Base-by-base conservation (phyloP, 306 rosid genomes). In the Medicago lupulina region DNA sequence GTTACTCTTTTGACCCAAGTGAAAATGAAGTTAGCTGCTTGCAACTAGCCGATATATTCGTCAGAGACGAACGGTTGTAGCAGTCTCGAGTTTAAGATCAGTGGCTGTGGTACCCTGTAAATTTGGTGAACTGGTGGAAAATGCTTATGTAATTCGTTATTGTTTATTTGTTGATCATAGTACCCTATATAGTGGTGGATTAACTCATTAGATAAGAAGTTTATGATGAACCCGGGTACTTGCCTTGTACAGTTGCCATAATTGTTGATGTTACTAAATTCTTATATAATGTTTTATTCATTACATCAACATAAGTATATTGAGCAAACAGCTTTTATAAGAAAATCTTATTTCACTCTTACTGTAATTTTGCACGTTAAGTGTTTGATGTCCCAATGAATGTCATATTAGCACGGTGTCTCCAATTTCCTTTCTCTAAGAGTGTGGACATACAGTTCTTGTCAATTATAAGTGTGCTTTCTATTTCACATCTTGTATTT, bases 161-260 rank as follows among this genome's bases (percentile, higher is more conserved):
- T 70, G 82, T 85, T 82, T 72, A 59, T 78, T 80, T 80, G 69
- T 84, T 77, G 78, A 79, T 68, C 63, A 46, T 70, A 23, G 18
- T 86, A 63, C 68, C 60, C 65, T 54, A 62, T 76, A 76, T 67
- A 58, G 77, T 76, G 75, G 75, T 44, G 39, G 78, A 74, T 57
- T 49, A 5, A 70, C 76, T 36, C 43, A 41, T 44, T 40, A 50
- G 83, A 36, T 68, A 28, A 57, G 67, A 8, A 41, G 58, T 15
- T 70, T 40, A 50, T 44, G 62, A 64, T 63, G 55, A 43, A 55
- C 73, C 43, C 1, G 11, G 39, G 21, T 7, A 12, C 65, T 67
- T 83, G 77, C 71, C 62, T 54, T 88, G 96, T 93, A 93, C 87
- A 89, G 88, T 17, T 59, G 54, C 71, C 28, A 74, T 60, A 80